These are phyloP conservation scores for Colletotrichum eleusines DNA, from an alignment of 2,329 filamentous ascomycete genomes.

Conservation along the genomic window DNA sequence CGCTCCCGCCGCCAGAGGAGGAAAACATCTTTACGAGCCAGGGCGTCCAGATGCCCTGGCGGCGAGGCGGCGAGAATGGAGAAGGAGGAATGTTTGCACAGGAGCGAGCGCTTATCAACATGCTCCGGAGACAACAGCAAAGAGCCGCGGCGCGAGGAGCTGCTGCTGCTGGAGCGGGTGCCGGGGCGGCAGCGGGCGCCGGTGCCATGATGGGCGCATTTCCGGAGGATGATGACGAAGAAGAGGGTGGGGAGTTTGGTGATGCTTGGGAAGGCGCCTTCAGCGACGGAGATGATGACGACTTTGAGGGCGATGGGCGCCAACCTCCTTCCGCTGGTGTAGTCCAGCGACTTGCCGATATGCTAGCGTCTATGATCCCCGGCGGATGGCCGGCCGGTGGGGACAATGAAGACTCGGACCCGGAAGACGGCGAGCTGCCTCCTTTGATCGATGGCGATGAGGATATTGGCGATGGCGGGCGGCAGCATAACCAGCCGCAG, in stretches of 20 bases:
- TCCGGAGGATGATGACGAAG: constrained; percentile 39
- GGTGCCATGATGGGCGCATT: constrained; percentile 33
- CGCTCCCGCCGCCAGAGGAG: constrained; percentile 75
- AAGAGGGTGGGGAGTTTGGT: constrained; percentile 11
- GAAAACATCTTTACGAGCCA: constrained; percentile 64
- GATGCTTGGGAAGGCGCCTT: constrained; percentile 40
- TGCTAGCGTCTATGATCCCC: constrained; percentile 33
- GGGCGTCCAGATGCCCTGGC: constrained; percentile 59
- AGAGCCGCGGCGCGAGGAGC: constrained; percentile 16
- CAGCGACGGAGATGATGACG: constrained; percentile 39
- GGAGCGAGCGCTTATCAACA: constrained; percentile 25
- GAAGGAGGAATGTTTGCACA: constrained; percentile 19
- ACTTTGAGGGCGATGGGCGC: constrained; percentile 10
- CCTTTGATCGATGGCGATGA: not conserved
- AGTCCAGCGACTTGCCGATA: constrained; percentile 30
- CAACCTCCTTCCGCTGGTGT: constrained; percentile 24
- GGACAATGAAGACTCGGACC: constrained; percentile 29
- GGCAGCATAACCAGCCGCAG: constrained; percentile 1
- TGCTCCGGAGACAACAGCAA: constrained; percentile 29
- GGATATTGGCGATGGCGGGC: not conserved
- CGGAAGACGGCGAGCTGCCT: constrained; percentile 29
- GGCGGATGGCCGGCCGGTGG: constrained; percentile 41
- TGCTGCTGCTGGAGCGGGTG: constrained; percentile 6
- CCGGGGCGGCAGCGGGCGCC: constrained; percentile 15
- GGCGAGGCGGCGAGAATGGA: constrained; percentile 41